phyloP scores from a whole-genome alignment of 192 early-diverging fungal genomes.

The Gryganskiella cystojenkinii region DNA sequence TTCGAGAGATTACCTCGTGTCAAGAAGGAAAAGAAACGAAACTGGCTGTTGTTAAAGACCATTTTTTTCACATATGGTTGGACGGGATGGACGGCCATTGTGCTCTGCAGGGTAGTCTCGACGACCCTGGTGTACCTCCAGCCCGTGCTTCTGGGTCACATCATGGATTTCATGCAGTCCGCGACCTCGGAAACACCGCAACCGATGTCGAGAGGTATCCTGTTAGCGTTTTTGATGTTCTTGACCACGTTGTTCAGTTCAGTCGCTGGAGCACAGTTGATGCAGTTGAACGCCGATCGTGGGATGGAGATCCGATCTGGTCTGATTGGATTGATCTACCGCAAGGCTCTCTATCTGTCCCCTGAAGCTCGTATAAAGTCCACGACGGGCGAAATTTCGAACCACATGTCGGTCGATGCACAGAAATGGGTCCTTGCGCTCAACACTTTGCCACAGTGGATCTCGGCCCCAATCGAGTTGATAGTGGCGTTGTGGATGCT shows the following conservation, averaged over 20 bases:
- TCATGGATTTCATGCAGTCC: slow-evolving; percentile 30
- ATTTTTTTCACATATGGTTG: slow-evolving; percentile 14
- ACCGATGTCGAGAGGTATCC: slow-evolving; percentile 8
- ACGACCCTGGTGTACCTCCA: slow-evolving; percentile 29
- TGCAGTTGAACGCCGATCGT: slow-evolving; percentile 28
- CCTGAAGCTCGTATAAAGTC: slow-evolving; percentile 47
- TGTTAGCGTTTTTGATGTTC: slow-evolving; percentile 32
- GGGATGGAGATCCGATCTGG: slow-evolving; percentile 46
- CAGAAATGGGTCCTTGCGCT: slow-evolving; percentile 61
- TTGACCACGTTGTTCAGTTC: slow-evolving; percentile 19
- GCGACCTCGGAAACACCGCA: slow-evolving; percentile 1
- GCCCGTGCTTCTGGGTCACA: slow-evolving; percentile 26
- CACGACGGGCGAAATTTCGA: slow-evolving; percentile 49
- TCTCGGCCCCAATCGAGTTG: slow-evolving; percentile 57
- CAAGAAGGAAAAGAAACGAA: slow-evolving; percentile 3
- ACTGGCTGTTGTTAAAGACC: slow-evolving; percentile 24
- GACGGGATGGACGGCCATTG: slow-evolving; percentile 33
- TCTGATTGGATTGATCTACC: slow-evolving; percentile 70
- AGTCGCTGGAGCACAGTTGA: slow-evolving; percentile 14
- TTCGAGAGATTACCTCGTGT: not conserved
- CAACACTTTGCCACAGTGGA: slow-evolving; percentile 36
- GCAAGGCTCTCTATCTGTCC: slow-evolving; percentile 81
- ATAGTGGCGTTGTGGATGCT: slow-evolving; percentile 34
- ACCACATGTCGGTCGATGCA: slow-evolving; percentile 75
- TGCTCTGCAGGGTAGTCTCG: slow-evolving; percentile 12